Evolutionary conservation across 1,284 basidiomycete genomes (phyloP), one percentile per base, ranked within the genome.

Genomic region (Leccinum griseonigrum): DNA sequence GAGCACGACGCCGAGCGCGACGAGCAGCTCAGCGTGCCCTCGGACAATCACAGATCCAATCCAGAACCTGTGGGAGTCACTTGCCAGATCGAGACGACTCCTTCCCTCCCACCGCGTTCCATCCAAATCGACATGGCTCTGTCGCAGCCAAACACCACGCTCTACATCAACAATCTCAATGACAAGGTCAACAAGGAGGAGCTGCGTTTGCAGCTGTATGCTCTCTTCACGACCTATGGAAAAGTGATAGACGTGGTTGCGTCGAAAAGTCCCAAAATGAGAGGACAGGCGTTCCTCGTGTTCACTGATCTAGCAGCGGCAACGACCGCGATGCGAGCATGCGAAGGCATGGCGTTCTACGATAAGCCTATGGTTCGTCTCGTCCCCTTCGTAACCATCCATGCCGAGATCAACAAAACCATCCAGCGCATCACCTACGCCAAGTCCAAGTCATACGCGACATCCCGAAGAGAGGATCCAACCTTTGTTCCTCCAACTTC

Each of bases 211-310:
- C 92, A 96, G 76, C 84, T 99, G 1, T 94, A 91, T 74, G 86
- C 90, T 29, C 86, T 99, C 58, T 99, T 99, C 81, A 90, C 89
- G 13, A 91, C 94, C 28, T 95, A 98, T 78, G 97, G 97, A 69
- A 90, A 89, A 72, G 82, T 99, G 54, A 85, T 98, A 77, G 97
- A 99, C 76, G 86, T 99, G 57, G 86, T 98, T 57, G 95, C 97
- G n/a, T 89, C 92, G 51, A 95, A 98, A 74, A 86, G 82, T 66
- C 77, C 85, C 59, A 91, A 89, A 72, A 95, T 95, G 88, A 86
- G 92, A 64, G 97, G 97, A 2, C 96, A 98, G 78, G 97, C 97
- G 1, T 99, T 98, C 76, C 85, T 99, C 69, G 95, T 97, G 65
- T 99, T 98, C 77, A 85, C 87, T 64, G 94, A 96, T 78, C 85